Percentiles rank a stretch among this genome's conserved stretches.
These are phyloP conservation scores for Sporothrix variecibatus DNA, from an alignment of 2,329 filamentous ascomycete genomes.

Conservation along the genomic window DNA sequence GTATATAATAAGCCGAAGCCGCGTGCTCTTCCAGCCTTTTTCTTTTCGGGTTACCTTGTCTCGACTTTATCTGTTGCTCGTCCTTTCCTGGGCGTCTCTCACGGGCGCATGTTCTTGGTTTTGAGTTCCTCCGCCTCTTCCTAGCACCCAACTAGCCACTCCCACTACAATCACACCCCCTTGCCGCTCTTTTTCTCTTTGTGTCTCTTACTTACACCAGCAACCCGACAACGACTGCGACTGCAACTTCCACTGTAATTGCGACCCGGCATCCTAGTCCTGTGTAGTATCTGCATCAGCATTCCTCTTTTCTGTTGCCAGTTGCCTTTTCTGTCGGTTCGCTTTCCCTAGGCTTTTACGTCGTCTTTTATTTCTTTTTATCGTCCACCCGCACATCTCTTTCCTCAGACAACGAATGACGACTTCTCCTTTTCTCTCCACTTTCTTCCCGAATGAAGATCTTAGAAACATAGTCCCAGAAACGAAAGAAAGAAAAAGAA, in stretches of 20 bases:
- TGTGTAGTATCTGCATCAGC: not conserved
- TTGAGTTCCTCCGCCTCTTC: not conserved
- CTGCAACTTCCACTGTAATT: not conserved
- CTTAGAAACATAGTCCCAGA: not conserved
- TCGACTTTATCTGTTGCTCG: not conserved
- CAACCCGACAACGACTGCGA: not conserved
- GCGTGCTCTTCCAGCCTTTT: not conserved
- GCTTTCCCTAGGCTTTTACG: not conserved
- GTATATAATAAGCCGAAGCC: not conserved
- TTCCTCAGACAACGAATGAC: not conserved
- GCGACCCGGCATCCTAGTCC: not conserved
- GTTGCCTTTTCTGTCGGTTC: not conserved
- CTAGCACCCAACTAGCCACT: conserved; percentile 5
- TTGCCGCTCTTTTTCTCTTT: conserved; percentile 4
- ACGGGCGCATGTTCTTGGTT: not conserved
- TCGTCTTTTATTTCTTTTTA: not conserved
- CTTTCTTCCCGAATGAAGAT: not conserved
- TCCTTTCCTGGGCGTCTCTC: not conserved
- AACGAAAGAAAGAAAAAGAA: not conserved
- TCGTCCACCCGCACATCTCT: not conserved
- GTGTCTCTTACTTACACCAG: not conserved
- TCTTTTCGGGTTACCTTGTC: not conserved
- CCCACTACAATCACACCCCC: conserved; percentile 10
- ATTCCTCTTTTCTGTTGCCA: conserved; percentile 1
- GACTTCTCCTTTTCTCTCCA: not conserved